Evolutionary conservation across 257 asterid genomes (phyloP).

Genomic region (Haberlea rhodopensis): DNA sequence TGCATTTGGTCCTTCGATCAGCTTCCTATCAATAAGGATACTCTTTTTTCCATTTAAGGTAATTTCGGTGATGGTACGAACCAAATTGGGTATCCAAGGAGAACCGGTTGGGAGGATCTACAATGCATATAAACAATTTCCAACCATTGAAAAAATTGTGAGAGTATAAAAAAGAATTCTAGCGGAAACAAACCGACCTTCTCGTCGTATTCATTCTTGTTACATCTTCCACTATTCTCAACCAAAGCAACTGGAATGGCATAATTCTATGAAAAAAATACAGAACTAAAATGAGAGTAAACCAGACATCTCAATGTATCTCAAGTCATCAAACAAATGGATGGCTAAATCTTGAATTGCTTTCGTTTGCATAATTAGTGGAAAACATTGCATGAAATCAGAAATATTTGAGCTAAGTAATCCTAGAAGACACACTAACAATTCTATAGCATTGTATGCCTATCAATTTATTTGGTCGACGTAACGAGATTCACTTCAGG

Average conservation of each 20-base stretch:
- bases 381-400: background rate
- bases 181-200: conserved; percentile 47
- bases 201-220: conserved; percentile 84
- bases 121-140: conserved; percentile 13
- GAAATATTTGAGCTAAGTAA: background rate
- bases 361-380: background rate
- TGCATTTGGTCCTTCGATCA: conserved; percentile 91
- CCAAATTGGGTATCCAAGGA: conserved; percentile 84
- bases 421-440: background rate
- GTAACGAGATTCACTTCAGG: background rate
- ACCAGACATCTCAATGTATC: conserved; percentile 1
- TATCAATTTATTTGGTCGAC: background rate
- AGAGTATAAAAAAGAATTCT: background rate
- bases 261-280: conserved; percentile 42
- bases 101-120: conserved; percentile 82
- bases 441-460: background rate
- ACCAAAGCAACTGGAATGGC: conserved; percentile 81
- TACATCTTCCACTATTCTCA: conserved; percentile 95
- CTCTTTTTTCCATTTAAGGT: conserved; percentile 60
- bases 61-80: conserved; percentile 55
- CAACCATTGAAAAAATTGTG: background rate
- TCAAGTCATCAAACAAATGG: background rate
- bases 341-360: background rate
- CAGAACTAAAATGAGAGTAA: conserved; percentile 19
- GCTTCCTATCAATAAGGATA: conserved; percentile 67